Evolutionary conservation across 2,329 filamentous ascomycete genomes (phyloP), one percentile per base, ranked within the genome.

Genomic region (Sporothrix sp.): DNA sequence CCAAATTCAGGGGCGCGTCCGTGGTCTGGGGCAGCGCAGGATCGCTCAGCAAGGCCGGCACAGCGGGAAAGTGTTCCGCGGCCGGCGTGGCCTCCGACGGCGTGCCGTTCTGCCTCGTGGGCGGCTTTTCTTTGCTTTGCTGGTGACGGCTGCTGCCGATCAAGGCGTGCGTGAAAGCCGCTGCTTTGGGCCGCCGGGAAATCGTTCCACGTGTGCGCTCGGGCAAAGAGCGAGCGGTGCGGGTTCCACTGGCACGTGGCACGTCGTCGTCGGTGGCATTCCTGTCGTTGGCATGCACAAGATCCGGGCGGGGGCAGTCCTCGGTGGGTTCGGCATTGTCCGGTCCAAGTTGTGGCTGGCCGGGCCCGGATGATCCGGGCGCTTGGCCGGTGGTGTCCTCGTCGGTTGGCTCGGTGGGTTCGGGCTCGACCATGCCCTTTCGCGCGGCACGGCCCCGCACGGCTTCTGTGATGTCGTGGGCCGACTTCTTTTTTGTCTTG

Each of bases 1-100:
- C n/a, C n/a, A 74, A 72, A 51, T 74, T 68, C 1, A 78, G 63
- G 48, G 75, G 69, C 49, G 67, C 75, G 25, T 64, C 72, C 0
- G 76, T 80, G 2, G 75, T 79, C 56, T 78, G 74, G 1, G 79
- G 77, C 16, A 71, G 61, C n/a, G 78, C 76, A 4, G 74, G 78
- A 48, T 76, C 71, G 57, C 79, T 72, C 7, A 79, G 63, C 10
- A 82, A 66, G 16, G 68, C 68, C 2, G 66, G 66, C 7, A 69
- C 64, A 1, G 69, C 64, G 6, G 68, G 63, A 1, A 69, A 66
- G 3, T 58, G 62, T 4, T 56, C 56, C 4, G 61, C 50, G 4
- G 58, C 49, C 59, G 54, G 56, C 7, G 13, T 37, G 20, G 10
- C 27, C n/a, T n/a, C n/a, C n/a, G n/a, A n/a, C 8, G 23, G 13